Percentiles rank a stretch among this genome's conserved stretches.
These are phyloP conservation scores for Blastomyces gilchristii DNA, from an alignment of 2,329 filamentous ascomycete species.

Conservation along the genomic window DNA sequence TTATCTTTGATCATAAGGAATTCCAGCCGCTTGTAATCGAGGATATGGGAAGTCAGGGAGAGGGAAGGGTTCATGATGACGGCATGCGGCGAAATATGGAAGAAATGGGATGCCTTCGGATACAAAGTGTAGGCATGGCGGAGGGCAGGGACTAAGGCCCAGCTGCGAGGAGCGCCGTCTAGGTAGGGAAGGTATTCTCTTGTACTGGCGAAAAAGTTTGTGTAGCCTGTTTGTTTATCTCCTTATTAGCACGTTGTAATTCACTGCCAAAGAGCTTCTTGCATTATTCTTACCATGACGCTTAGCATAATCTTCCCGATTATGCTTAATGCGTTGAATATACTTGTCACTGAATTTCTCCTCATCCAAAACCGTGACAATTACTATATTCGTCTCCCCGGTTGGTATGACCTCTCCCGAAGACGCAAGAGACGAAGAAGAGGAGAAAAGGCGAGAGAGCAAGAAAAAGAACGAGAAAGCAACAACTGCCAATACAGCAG, in stretches of 20 bases:
- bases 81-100: conserved; percentile 74
- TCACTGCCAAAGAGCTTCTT: background rate
- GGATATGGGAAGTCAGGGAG: conserved; percentile 60
- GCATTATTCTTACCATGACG: conserved; percentile 59
- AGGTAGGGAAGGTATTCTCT: conserved; percentile 53
- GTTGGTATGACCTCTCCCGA: conserved; percentile 26
- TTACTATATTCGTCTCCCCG: conserved; percentile 47
- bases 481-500: conserved; percentile 46
- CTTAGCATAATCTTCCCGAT: conserved; percentile 73
- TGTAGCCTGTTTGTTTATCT: conserved; percentile 55
- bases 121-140: conserved; percentile 77
- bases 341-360: conserved; percentile 55
- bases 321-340: conserved; percentile 63
- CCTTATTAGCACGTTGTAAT: conserved; percentile 4
- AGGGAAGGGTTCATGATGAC: conserved; percentile 77
- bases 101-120: conserved; percentile 69
- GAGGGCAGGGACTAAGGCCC: conserved; percentile 67
- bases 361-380: conserved; percentile 77
- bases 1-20: conserved; percentile 72
- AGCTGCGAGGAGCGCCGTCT: conserved; percentile 34
- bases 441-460: conserved; percentile 38
- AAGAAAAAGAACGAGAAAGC: conserved; percentile 53
- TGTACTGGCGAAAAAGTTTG: conserved; percentile 68
- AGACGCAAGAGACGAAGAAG: conserved; percentile 16
- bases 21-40: conserved; percentile 58